Evolutionary conservation across 306 rosid species (phyloP).

Genomic region (Ormosia semicastrata): DNA sequence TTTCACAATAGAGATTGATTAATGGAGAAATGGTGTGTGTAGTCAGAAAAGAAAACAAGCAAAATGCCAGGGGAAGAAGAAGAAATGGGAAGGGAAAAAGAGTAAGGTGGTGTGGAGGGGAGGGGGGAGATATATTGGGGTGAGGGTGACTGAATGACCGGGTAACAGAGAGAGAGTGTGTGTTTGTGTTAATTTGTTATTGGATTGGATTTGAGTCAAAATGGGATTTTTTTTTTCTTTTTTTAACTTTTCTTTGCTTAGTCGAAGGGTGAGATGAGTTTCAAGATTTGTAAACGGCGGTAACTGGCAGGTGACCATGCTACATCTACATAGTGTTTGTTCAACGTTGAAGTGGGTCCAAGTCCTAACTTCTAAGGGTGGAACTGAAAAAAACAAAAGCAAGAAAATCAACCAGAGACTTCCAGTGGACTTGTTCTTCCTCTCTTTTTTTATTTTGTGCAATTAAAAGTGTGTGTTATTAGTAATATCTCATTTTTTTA

Average conservation of each 20-base stretch:
- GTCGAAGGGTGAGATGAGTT: not conserved
- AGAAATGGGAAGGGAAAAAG: not conserved
- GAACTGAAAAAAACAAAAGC: not conserved
- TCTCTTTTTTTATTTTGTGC: no score
- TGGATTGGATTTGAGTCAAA: not conserved
- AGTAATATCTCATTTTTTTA: no score
- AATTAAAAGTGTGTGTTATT: no score
- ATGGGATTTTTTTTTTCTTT: not conserved
- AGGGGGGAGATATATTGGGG: constrained; percentile 37
- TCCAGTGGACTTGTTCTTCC: not conserved
- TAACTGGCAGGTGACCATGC: not conserved
- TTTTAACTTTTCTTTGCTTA: no score
- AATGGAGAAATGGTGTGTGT: not conserved
- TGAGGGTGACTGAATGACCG: constrained; percentile 48
- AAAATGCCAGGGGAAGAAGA: constrained; percentile 17
- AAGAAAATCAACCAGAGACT: not conserved
- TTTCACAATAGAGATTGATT: not conserved
- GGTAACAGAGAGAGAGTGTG: constrained; percentile 18
- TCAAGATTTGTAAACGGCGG: not conserved
- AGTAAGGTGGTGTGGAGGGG: not conserved
- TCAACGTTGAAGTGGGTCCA: not conserved
- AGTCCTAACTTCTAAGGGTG: not conserved
- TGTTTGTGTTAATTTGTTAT: not conserved
- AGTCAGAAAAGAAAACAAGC: not conserved
- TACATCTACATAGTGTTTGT: not conserved